Conservation (phyloP, 2,329 filamentous ascomycete species). For the Trichoderma brevicompactum region DNA sequence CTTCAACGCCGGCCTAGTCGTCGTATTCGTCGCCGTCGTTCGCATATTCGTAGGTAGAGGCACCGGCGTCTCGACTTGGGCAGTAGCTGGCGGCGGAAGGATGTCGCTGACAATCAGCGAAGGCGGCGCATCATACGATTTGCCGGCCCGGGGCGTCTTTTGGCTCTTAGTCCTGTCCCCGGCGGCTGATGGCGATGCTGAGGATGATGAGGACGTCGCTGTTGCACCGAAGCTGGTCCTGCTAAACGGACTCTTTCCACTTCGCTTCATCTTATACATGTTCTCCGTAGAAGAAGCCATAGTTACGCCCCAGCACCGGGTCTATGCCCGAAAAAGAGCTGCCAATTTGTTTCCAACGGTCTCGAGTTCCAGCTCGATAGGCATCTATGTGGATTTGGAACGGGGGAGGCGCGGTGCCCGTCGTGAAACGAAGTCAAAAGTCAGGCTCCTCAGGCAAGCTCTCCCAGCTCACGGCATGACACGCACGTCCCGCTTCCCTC, state of each 20-base stretch:
- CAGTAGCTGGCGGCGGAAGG: not conserved
- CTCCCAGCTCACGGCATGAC: conserved; percentile 4
- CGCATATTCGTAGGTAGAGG: not conserved
- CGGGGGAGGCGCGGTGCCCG: too few species aligned
- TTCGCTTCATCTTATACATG: conserved; percentile 29
- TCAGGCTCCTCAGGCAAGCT: not conserved
- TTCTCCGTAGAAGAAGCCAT: conserved; percentile 19
- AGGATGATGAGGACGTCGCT: not conserved
- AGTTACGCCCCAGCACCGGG: not conserved
- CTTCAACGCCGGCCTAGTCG: not conserved
- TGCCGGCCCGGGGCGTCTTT: not conserved
- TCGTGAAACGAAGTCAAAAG: not conserved
- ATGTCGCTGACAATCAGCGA: conserved; percentile 37
- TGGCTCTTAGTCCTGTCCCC: not conserved
- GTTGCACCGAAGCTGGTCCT: not conserved
- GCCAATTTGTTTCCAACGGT: not conserved
- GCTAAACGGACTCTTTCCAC: conserved; percentile 21
- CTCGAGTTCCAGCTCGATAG: not conserved
- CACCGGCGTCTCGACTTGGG: not conserved
- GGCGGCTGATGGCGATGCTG: not conserved
- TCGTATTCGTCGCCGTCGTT: not conserved
- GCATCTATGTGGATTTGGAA: not conserved
- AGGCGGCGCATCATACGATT: not conserved
- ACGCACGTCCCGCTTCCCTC: not conserved
- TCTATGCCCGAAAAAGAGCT: not conserved